Base-by-base conservation (phyloP, 2,329 filamentous ascomycete genomes). In the Plenodomus lindquistii region DNA sequence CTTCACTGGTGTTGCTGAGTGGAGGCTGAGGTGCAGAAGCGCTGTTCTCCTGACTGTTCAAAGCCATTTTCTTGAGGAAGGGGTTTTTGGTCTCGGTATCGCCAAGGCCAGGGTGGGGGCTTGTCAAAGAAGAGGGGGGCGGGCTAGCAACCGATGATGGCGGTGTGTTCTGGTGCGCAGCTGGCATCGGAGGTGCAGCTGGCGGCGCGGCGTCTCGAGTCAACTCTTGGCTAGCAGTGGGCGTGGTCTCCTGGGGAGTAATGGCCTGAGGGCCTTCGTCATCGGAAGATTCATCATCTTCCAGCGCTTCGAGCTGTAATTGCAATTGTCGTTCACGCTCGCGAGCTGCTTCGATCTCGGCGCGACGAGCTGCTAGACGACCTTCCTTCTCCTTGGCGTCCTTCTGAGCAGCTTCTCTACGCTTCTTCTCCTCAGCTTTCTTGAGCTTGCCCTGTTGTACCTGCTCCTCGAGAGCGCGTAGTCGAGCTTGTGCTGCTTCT, bases 341-440 rank as follows among this genome's bases (percentile, higher is more conserved):
- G 65, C 87, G 88, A 6, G 93, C 91, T 24, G 89, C 90, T 73
- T 97, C 94, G 48, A 97, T 88, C 73, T 99, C 93, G 1, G 90
- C 92, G 60, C 90, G 86, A 63, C 94, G 89, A 29, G 89, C 87
- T 19, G 89, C 89, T 56, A 97, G 79, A 69, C 88, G 87, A 44
- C 85, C 80, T 71, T 97, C 93, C 69, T 95, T 92, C 63, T 96
- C 90, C 72, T 91, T 93, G 7, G 91, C 85, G 60, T 94, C 90
- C 41, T 88, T 88, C 65, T 89, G 80, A 9, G 91, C 91, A 18
- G 91, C 93, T 76, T 96, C 92, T 78, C 91, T 94, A 62, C 84
- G 87, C 55, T 87, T 89, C 79, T 96, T 97, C 76, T 97, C 94
- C 72, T 99, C 94, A 60, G 95, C 89, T 74, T 96, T 97, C 79